These are phyloP conservation scores for Macrolepiota dolichaula DNA, from an alignment of 768 basidiomycete species.

Conservation along the genomic window DNA sequence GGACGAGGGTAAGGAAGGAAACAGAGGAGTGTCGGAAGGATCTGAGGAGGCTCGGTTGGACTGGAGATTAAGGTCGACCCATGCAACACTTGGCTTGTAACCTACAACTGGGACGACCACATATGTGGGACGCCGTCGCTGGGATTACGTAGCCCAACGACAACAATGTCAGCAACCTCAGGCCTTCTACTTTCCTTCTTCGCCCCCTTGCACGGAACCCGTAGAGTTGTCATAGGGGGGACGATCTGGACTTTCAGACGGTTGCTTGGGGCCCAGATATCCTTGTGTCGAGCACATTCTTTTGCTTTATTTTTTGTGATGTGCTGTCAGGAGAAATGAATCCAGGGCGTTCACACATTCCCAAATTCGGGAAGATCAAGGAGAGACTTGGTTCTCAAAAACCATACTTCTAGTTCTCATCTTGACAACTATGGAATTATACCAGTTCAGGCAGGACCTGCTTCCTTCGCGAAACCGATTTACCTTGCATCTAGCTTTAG, in stretches of 20 bases:
- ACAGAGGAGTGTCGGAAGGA: constrained; percentile 48
- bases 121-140: not conserved
- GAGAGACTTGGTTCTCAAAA: too few species aligned
- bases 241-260: not conserved
- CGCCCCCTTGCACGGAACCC: not conserved
- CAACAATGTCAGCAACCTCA: not conserved
- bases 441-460: too few species aligned
- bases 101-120: not conserved
- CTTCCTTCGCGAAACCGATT: not conserved
- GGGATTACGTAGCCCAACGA: not conserved
- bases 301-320: not conserved
- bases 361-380: too few species aligned
- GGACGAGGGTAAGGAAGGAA: constrained; percentile 42
- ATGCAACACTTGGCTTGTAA: not conserved
- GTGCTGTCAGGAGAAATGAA: too few species aligned
- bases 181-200: not conserved
- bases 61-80: constrained; percentile 26
- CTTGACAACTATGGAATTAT: too few species aligned
- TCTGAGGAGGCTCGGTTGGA: constrained; percentile 49
- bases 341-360: too few species aligned
- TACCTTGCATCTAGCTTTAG: not conserved
- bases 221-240: not conserved
- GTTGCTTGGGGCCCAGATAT: too few species aligned
- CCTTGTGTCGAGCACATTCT: too few species aligned
- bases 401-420: too few species aligned